These are phyloP conservation scores for Pulicaria dysenterica DNA, from an alignment of 129 eudicot species.

Conservation along the genomic window DNA sequence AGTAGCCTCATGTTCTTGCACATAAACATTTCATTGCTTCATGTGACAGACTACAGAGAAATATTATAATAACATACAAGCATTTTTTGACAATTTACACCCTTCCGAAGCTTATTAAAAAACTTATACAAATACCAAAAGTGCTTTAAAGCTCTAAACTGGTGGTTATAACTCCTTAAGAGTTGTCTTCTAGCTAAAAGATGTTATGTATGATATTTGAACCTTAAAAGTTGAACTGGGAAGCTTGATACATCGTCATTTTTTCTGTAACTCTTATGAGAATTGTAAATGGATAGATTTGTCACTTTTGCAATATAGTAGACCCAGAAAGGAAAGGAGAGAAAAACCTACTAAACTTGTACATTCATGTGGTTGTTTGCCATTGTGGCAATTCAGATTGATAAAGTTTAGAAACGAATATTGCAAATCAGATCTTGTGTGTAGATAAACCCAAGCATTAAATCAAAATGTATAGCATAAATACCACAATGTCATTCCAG, in stretches of 20 bases:
- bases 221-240: conserved; percentile 4
- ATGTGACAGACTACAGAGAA: too few relatives aligned
- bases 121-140: neutral
- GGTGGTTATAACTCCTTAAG: neutral
- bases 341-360: too few relatives aligned
- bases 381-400: neutral
- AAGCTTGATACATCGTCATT: neutral
- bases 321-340: too few relatives aligned
- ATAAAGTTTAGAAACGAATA: neutral
- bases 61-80: neutral
- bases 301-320: too few relatives aligned
- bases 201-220: conserved; percentile 2
- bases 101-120: neutral
- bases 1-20: too few relatives aligned
- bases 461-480: conserved; percentile 18
- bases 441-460: conserved; percentile 13
- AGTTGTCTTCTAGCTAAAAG: neutral
- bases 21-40: too few relatives aligned
- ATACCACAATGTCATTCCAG: conserved; percentile 12
- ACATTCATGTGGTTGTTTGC: neutral
- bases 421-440: neutral
- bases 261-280: too few relatives aligned
- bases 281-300: too few relatives aligned
- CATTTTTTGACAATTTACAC: neutral
- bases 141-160: neutral